These are phyloP conservation scores for Xylaria curta DNA, from an alignment of 495 filamentous ascomycete species.

Conservation along the genomic window DNA sequence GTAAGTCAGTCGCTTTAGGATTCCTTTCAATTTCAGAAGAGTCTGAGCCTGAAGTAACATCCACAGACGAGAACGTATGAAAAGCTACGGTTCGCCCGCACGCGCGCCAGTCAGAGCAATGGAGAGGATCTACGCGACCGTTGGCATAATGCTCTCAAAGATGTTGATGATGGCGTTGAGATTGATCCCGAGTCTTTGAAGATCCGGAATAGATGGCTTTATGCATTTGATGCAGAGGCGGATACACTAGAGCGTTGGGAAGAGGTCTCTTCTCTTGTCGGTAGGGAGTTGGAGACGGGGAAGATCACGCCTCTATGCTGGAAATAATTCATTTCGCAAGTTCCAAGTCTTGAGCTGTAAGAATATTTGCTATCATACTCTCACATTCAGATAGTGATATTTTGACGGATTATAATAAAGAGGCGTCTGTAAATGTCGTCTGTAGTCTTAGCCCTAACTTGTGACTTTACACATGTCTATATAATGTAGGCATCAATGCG, in stretches of 20 bases:
- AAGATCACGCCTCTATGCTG: slow-evolving; percentile 50
- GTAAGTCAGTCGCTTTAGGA: slow-evolving; percentile 27
- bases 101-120: slow-evolving; percentile 55
- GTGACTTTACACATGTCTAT: not conserved
- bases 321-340: not conserved
- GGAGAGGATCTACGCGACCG: slow-evolving; percentile 60
- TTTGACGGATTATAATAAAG: not conserved
- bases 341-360: not conserved
- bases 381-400: no score
- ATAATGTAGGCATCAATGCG: not conserved
- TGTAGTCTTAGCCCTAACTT: not conserved
- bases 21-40: not conserved
- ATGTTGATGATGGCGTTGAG: slow-evolving; percentile 53
- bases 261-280: slow-evolving; percentile 45
- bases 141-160: slow-evolving; percentile 59
- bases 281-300: slow-evolving; percentile 47
- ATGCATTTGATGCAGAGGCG: slow-evolving; percentile 58
- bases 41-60: not conserved
- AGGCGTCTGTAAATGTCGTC: not conserved
- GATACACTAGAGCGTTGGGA: slow-evolving; percentile 54
- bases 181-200: slow-evolving; percentile 60
- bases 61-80: slow-evolving; percentile 56
- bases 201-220: slow-evolving; percentile 58
- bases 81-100: slow-evolving; percentile 56
- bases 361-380: not conserved